Conservation (phyloP, 2,329 filamentous ascomycete species). For the Fusarium chlamydosporum region DNA sequence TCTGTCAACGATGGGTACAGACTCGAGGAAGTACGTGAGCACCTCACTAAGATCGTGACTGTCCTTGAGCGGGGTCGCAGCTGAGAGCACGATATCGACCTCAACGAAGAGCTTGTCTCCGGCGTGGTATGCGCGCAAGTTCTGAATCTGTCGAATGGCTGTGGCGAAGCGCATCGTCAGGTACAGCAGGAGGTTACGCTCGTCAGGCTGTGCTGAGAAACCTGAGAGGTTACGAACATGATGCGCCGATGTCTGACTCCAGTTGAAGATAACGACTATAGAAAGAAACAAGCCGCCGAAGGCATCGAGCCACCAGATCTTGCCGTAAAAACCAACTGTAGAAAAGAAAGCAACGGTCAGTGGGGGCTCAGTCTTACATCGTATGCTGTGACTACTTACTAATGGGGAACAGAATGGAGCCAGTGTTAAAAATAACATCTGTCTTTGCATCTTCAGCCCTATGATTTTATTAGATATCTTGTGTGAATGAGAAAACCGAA, state of each 20-base stretch:
- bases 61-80: slow-evolving; percentile 80
- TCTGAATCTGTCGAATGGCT: slow-evolving; percentile 87
- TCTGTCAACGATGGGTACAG: slow-evolving; percentile 81
- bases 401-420: slow-evolving; percentile 89
- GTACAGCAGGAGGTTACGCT: slow-evolving; percentile 88
- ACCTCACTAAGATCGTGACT: slow-evolving; percentile 84
- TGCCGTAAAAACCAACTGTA: slow-evolving; percentile 78
- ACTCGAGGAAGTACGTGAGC: slow-evolving; percentile 87
- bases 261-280: slow-evolving; percentile 82
- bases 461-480: slow-evolving; percentile 18
- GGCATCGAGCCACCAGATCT: slow-evolving; percentile 87
- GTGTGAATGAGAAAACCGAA: slow-evolving; percentile 1
- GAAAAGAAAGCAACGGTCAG: slow-evolving; percentile 30
- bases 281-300: slow-evolving; percentile 85
- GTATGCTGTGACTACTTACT: slow-evolving; percentile 56
- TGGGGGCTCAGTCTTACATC: slow-evolving; percentile 22
- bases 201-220: slow-evolving; percentile 82
- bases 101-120: slow-evolving; percentile 87
- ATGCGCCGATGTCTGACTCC: slow-evolving; percentile 78
- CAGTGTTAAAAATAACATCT: slow-evolving; percentile 91
- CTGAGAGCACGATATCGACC: slow-evolving; percentile 87
- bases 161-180: slow-evolving; percentile 94
- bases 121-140: slow-evolving; percentile 85
- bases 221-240: slow-evolving; percentile 87
- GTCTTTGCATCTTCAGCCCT: slow-evolving; percentile 70